Percentiles rank a stretch among this genome's conserved stretches.
phyloP scores from a whole-genome alignment of 805 yeast genomes.

The Saturnispora ahearnii region DNA sequence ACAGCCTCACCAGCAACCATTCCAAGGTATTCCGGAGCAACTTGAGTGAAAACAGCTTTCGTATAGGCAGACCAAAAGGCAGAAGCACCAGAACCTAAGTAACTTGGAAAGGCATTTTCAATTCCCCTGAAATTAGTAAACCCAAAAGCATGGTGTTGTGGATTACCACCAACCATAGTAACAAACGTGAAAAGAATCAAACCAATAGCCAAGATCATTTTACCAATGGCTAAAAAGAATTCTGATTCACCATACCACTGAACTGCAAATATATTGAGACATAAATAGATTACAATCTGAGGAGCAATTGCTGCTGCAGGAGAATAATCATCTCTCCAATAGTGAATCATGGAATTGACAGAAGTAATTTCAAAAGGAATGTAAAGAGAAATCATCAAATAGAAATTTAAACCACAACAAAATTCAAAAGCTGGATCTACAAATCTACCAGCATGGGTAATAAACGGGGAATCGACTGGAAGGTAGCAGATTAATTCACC shows the following conservation, averaged over 20 bases:
- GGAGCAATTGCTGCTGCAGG: conserved; percentile 63
- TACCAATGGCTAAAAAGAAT: conserved; percentile 68
- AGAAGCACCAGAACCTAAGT: conserved; percentile 44
- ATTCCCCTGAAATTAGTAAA: conserved; percentile 22
- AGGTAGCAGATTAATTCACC: conserved; percentile 75
- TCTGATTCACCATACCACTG: conserved; percentile 73
- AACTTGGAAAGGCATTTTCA: conserved; percentile 42
- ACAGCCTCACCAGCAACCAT: conserved; percentile 82
- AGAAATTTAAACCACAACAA: conserved; percentile 73
- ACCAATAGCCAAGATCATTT: conserved; percentile 67
- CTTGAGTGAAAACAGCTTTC: conserved; percentile 63
- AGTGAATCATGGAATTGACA: conserved; percentile 69
- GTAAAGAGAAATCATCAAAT: conserved; percentile 64
- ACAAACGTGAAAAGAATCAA: conserved; percentile 65
- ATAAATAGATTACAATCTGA: conserved; percentile 53
- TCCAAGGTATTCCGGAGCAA: conserved; percentile 80
- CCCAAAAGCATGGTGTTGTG: conserved; percentile 39
- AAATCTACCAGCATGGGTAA: conserved; percentile 64
- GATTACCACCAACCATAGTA: conserved; percentile 86
- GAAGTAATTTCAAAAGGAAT: conserved; percentile 81
- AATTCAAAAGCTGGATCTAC: conserved; percentile 69
- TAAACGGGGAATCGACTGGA: conserved; percentile 72
- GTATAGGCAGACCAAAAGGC: conserved; percentile 64
- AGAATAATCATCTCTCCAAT: conserved; percentile 68
- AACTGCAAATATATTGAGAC: conserved; percentile 67